phyloP scores from a whole-genome alignment of 495 filamentous ascomycete species.

The Neurospora africana region DNA sequence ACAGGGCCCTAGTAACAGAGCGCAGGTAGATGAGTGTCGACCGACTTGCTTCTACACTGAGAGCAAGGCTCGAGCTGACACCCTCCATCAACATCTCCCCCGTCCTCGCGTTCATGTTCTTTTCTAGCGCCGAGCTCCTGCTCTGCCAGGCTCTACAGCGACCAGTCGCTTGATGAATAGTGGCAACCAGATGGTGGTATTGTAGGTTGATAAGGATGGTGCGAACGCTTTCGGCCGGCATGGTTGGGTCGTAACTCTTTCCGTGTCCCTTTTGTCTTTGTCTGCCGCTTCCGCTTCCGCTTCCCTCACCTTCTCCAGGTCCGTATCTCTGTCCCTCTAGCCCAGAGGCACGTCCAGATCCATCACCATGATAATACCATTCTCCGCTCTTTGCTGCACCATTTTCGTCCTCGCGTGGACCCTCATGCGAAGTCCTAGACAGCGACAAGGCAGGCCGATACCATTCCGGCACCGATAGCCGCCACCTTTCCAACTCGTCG shows the following conservation, averaged over 20 bases:
- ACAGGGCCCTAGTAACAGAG: conserved; percentile 28
- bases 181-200: conserved; percentile 41
- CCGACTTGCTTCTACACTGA: conserved; percentile 44
- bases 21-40: conserved; percentile 39
- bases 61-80: conserved; percentile 36
- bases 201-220: conserved; percentile 38
- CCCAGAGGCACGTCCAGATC: background rate
- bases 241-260: background rate
- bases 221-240: conserved; percentile 23
- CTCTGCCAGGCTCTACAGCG: conserved; percentile 27
- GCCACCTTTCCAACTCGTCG: conserved; percentile 41
- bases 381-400: background rate
- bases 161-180: conserved; percentile 42
- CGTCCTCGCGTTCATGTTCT: conserved; percentile 5
- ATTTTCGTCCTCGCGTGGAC: no score
- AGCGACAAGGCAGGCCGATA: conserved; percentile 38
- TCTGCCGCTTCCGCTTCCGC: background rate
- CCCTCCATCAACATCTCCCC: conserved; percentile 27
- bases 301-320: background rate
- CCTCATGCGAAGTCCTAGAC: conserved; percentile 13
- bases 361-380: background rate
- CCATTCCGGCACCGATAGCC: conserved; percentile 30
- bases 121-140: background rate
- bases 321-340: background rate
- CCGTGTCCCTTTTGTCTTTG: background rate